phyloP scores from a whole-genome alignment of 768 basidiomycete species.

The Russula brevipes region DNA sequence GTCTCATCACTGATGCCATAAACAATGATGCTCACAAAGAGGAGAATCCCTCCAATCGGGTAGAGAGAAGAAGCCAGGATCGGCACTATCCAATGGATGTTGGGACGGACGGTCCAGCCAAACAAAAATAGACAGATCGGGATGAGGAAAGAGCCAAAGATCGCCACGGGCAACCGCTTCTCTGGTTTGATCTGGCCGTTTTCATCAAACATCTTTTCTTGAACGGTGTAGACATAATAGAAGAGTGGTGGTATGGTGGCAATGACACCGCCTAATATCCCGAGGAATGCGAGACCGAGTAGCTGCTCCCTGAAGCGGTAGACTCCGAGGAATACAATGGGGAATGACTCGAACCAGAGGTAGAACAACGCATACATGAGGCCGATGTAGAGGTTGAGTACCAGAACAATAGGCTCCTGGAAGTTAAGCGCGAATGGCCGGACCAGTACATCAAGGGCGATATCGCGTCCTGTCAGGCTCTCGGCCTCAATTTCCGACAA shows the following conservation, averaged over 20 bases:
- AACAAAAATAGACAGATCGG: conserved; percentile 35
- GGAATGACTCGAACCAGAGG: conserved; percentile 36
- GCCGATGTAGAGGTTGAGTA: conserved; percentile 33
- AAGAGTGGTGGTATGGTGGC: conserved; percentile 18
- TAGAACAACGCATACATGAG: conserved; percentile 33
- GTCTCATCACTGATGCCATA: neutral
- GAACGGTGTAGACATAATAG: conserved; percentile 10
- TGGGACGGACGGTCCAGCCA: conserved; percentile 31
- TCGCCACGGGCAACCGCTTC: conserved; percentile 32
- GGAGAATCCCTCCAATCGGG: conserved; percentile 30
- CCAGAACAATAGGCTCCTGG: conserved; percentile 32
- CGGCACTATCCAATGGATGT: conserved; percentile 36
- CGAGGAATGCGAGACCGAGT: conserved; percentile 33
- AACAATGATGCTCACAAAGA: conserved; percentile 31
- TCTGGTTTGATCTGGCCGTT: conserved; percentile 29
- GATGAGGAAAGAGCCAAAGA: conserved; percentile 32
- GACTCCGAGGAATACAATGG: conserved; percentile 33
- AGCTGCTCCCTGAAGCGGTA: conserved; percentile 33
- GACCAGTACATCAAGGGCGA: conserved; percentile 29
- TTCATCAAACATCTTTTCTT: conserved; percentile 22
- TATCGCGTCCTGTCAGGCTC: conserved; percentile 24
- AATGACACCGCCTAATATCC: conserved; percentile 13
- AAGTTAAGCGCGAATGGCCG: conserved; percentile 33
- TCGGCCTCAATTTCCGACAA: conserved; percentile 30
- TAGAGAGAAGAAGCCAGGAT: conserved; percentile 33